Percentiles rank a stretch among this genome's conserved stretches.
Conservation (phyloP, 768 basidiomycete genomes). For the Tephrocybe sp. region DNA sequence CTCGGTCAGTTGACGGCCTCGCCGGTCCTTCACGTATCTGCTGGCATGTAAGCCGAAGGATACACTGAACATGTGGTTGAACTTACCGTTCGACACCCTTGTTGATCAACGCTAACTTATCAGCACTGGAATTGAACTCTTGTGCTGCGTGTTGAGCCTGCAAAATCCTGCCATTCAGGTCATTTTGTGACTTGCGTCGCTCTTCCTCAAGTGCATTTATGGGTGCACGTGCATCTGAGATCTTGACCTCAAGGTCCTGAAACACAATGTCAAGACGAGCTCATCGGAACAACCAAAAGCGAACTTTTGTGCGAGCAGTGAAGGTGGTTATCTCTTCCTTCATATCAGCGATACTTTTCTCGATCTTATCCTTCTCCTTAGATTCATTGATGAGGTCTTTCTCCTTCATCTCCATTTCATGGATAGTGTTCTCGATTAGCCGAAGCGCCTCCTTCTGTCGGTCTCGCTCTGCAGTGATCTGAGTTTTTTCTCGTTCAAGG, state of each 20-base stretch:
- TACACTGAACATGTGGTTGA: background rate
- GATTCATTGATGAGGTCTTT: conserved; percentile 56
- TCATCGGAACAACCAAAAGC: background rate
- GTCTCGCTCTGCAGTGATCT: conserved; percentile 60
- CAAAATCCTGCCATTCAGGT: conserved; percentile 45
- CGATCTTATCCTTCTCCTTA: conserved; percentile 55
- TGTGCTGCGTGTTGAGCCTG: conserved; percentile 58
- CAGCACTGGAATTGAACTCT: conserved; percentile 64
- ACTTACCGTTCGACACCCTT: conserved; percentile 65
- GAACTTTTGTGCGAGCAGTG: conserved; percentile 51
- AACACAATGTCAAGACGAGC: conserved; percentile 1
- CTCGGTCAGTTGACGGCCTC: conserved; percentile 58
- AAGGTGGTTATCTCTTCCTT: conserved; percentile 53
- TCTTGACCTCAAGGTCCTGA: conserved; percentile 65
- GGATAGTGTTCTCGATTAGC: conserved; percentile 58
- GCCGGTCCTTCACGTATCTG: conserved; percentile 77
- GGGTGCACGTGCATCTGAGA: conserved; percentile 61
- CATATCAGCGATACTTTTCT: conserved; percentile 57
- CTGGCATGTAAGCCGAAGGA: background rate
- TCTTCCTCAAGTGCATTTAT: conserved; percentile 63
- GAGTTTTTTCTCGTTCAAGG: conserved; percentile 62
- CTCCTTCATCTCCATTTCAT: conserved; percentile 62
- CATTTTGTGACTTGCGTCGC: conserved; percentile 47
- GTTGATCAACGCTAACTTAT: conserved; percentile 60
- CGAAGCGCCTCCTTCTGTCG: conserved; percentile 53